phyloP scores from a whole-genome alignment of 306 rosid genomes.

The Lathyrus aphaca region DNA sequence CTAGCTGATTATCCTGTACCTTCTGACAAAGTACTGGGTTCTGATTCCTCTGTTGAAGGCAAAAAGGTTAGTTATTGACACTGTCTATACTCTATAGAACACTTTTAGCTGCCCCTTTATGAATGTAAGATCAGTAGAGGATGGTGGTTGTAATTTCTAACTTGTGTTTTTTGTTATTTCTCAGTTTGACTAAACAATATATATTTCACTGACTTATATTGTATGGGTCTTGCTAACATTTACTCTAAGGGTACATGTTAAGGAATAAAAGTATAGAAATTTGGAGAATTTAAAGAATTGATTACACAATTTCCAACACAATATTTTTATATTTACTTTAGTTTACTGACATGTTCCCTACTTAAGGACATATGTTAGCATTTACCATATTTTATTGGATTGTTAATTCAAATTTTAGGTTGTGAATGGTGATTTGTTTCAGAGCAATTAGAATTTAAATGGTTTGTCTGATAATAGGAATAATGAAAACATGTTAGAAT shows the following conservation, averaged over 20 bases:
- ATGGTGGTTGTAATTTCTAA: slow-evolving; percentile 8
- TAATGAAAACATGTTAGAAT: neutral
- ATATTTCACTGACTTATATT: neutral
- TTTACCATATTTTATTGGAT: neutral
- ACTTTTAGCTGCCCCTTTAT: slow-evolving; percentile 14
- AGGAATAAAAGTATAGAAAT: too few species aligned
- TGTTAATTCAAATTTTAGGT: neutral
- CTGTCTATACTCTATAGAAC: neutral
- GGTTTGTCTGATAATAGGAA: neutral
- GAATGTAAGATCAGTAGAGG: neutral
- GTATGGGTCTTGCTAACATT: too few species aligned
- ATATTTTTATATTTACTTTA: too few species aligned
- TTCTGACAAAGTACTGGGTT: slow-evolving; percentile 38
- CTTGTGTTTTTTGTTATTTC: neutral
- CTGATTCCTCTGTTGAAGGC: slow-evolving; percentile 48
- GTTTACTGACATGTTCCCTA: too few species aligned
- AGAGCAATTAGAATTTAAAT: slow-evolving; percentile 21
- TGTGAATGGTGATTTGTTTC: neutral
- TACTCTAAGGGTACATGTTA: too few species aligned
- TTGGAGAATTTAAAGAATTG: too few species aligned
- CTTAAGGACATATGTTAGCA: too few species aligned
- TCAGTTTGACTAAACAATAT: neutral
- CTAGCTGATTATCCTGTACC: slow-evolving; percentile 70
- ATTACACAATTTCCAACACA: too few species aligned
- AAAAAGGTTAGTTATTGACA: slow-evolving; percentile 56